Percentiles rank a stretch among this genome's conserved stretches.
Conservation (phyloP, 2,329 filamentous ascomycete species). For the Verticillium dahliae region DNA sequence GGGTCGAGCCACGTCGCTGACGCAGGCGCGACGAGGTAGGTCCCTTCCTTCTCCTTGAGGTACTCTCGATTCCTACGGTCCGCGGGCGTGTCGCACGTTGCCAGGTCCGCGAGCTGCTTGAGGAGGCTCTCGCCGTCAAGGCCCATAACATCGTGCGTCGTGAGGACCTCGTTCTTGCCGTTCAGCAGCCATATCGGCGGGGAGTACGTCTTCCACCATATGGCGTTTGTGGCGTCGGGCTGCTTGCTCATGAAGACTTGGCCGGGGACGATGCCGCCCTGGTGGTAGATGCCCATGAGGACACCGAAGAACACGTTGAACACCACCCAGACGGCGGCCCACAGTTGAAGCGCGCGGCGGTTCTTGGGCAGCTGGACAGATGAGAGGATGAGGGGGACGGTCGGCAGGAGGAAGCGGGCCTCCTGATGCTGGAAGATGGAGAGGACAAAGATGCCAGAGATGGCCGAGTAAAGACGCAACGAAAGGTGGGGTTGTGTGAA, state of each 20-base stretch:
- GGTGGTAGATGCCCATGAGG: constrained; percentile 76
- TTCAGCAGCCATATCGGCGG: constrained; percentile 76
- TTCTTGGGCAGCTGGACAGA: constrained; percentile 61
- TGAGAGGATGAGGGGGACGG: constrained; percentile 69
- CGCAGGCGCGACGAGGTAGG: constrained; percentile 66
- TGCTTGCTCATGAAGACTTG: constrained; percentile 70
- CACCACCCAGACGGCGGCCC: constrained; percentile 57
- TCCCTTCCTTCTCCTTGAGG: constrained; percentile 55
- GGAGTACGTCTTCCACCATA: constrained; percentile 86
- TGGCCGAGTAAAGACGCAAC: constrained; percentile 62
- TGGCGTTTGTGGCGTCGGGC: constrained; percentile 59
- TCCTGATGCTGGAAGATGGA: constrained; percentile 76
- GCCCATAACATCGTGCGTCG: constrained; percentile 68
- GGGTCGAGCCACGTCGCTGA: constrained; percentile 65
- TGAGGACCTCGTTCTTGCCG: constrained; percentile 65
- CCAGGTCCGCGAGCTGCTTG: constrained; percentile 47
- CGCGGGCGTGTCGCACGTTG: constrained; percentile 56
- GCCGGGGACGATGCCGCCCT: constrained; percentile 69
- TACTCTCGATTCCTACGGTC: constrained; percentile 49
- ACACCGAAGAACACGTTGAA: constrained; percentile 65
- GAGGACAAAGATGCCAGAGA: constrained; percentile 63
- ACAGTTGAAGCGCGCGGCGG: constrained; percentile 39
- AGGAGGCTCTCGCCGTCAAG: constrained; percentile 56
- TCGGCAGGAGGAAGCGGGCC: constrained; percentile 69
- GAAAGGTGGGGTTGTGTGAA: constrained; percentile 51